Base-by-base conservation (phyloP, 106 monocot genomes). In the Allium fistulosum region DNA sequence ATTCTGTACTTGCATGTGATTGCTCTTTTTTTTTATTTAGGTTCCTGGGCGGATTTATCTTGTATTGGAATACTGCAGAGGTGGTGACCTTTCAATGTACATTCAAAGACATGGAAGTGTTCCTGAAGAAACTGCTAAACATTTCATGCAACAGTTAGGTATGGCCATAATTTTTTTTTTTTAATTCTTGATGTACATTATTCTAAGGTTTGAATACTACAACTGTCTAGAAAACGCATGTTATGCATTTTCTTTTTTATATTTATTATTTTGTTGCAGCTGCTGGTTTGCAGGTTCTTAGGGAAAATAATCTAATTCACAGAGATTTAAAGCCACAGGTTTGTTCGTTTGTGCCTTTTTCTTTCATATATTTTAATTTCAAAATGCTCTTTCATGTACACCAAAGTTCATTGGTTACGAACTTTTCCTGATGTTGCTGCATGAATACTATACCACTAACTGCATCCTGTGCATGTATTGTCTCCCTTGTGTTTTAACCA, bases 281-380 rank as follows among this genome's bases (percentile, higher is more conserved):
- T 71, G 60, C 79, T 78, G 97, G 97, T 71, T 72, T 99, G 76
- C 75, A 93, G 74, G 89, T 99, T 49, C 90, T 99, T 51, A 86
- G 89, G 27, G 90, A 87, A 15, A 86, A 99, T 71, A 93, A 92
- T 77, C 75, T 99, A 11, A 85, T 97, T 59, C 97, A 97, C 65
- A 77, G 97, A 48, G 97, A 97, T 59, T 74, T 97, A 46, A 97
- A 97, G 75, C 97, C 97, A 61, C 97, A 99, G 97, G 97, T 92
- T 71, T 73, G 61, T 62, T 45, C n/a, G 12, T 10, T 17, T 8
- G 37, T 17, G 37, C 37, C 37, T 37, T 37, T 2, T 37, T 5
- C 2, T 37, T 61, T 61, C 13, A 14, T 12, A 63, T 62, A 18
- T 4, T 55, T 58, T 7, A 72, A 15, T 46, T 15, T 0, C 26